Conservation (phyloP, 495 filamentous ascomycete species). For the Xylaria castorea region DNA sequence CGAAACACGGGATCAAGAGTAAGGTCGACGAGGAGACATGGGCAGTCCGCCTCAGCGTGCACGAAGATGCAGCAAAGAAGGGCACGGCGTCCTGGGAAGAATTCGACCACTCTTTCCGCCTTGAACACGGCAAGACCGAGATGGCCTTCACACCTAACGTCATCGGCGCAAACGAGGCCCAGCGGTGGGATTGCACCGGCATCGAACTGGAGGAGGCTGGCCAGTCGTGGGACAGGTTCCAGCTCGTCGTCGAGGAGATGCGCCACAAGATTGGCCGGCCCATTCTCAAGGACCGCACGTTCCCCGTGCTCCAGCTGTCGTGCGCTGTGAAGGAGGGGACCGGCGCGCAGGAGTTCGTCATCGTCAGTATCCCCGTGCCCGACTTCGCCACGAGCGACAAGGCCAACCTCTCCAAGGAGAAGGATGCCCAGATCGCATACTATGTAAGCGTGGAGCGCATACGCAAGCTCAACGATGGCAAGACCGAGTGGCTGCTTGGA, state of each 20-base stretch:
- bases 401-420: slow-evolving; percentile 42
- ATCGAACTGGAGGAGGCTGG: slow-evolving; percentile 46
- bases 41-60: slow-evolving; percentile 70
- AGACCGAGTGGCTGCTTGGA: slow-evolving; percentile 71
- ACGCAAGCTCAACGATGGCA: slow-evolving; percentile 39
- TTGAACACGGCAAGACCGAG: slow-evolving; percentile 71
- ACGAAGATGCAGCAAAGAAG: slow-evolving; percentile 57
- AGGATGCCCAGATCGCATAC: slow-evolving; percentile 55
- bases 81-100: slow-evolving; percentile 72
- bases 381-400: slow-evolving; percentile 45
- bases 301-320: slow-evolving; percentile 59
- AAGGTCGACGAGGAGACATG: slow-evolving; percentile 62
- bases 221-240: slow-evolving; percentile 56
- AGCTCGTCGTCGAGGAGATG: slow-evolving; percentile 58
- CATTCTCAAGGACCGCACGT: slow-evolving; percentile 61
- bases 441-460: slow-evolving; percentile 71
- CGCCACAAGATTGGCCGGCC: slow-evolving; percentile 57
- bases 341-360: slow-evolving; percentile 51
- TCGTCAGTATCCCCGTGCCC: slow-evolving; percentile 61
- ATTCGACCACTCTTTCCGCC: slow-evolving; percentile 65
- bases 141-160: slow-evolving; percentile 74
- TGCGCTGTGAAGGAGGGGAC: slow-evolving; percentile 30
- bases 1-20: slow-evolving; percentile 1
- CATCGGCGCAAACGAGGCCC: slow-evolving; percentile 57
- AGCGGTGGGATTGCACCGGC: slow-evolving; percentile 59